Percentiles rank a stretch among this genome's conserved stretches.
Evolutionary conservation across 495 filamentous ascomycete genomes (phyloP).

Genomic region (Talaromyces liani): DNA sequence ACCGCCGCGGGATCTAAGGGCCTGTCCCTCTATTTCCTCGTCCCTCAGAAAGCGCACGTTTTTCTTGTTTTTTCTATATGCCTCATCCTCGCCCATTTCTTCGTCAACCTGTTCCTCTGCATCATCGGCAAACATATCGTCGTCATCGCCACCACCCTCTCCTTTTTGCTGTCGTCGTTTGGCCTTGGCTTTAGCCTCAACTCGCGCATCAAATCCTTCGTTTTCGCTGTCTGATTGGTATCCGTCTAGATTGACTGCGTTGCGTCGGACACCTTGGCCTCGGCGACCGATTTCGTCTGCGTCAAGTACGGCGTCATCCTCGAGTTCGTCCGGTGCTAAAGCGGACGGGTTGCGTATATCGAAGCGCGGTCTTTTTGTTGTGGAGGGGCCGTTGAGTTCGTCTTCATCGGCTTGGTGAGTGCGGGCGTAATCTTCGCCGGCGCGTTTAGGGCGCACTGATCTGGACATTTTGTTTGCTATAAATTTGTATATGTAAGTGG

Average conservation of each 20-base stretch:
- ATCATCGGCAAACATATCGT: slow-evolving; percentile 87
- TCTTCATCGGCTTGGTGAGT: slow-evolving; percentile 54
- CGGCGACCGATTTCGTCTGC: slow-evolving; percentile 88
- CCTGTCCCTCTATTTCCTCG: slow-evolving; percentile 81
- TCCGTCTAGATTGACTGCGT: slow-evolving; percentile 90
- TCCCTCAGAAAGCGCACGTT: slow-evolving; percentile 68
- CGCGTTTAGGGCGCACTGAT: slow-evolving; percentile 67
- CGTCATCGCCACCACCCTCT: slow-evolving; percentile 24
- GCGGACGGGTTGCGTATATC: slow-evolving; percentile 91
- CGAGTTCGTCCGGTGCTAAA: slow-evolving; percentile 67
- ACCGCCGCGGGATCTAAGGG: slow-evolving; percentile 62
- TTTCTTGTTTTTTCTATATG: slow-evolving; percentile 61
- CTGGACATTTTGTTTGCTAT: slow-evolving; percentile 4
- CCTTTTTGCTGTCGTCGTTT: slow-evolving; percentile 38
- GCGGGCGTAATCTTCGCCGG: slow-evolving; percentile 70
- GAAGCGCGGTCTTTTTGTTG: slow-evolving; percentile 83
- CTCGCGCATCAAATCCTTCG: slow-evolving; percentile 73
- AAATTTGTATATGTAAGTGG: neutral
- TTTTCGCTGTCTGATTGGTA: slow-evolving; percentile 94
- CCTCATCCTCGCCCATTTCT: slow-evolving; percentile 36
- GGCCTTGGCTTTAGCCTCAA: slow-evolving; percentile 48
- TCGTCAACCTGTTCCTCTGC: slow-evolving; percentile 46
- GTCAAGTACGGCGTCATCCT: slow-evolving; percentile 76
- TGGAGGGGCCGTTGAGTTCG: slow-evolving; percentile 36
- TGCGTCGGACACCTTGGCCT: slow-evolving; percentile 71